Percentiles rank a stretch among this genome's conserved stretches.
phyloP scores from a whole-genome alignment of 768 basidiomycete genomes.

The Tylopilus intermedius region DNA sequence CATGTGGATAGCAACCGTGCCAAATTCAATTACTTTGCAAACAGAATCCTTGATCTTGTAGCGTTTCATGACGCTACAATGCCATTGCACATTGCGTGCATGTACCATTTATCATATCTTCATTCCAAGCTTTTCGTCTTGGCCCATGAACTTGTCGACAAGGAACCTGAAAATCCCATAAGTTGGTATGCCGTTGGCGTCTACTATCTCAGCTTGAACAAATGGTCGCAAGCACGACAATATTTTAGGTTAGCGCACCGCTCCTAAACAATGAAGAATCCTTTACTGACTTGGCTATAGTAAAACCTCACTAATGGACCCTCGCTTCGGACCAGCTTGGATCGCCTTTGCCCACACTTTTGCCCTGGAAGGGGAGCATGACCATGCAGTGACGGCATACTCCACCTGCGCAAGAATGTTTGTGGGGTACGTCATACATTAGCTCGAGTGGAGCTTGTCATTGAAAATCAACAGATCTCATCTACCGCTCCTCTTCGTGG shows the following conservation, averaged over 20 bases:
- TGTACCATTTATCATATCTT: constrained; percentile 90
- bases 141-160: constrained; percentile 93
- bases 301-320: constrained; percentile 96
- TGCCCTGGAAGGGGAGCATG: constrained; percentile 95
- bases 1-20: neutral
- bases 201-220: constrained; percentile 85
- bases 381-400: constrained; percentile 97
- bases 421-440: constrained; percentile 63
- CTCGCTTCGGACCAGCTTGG: constrained; percentile 95
- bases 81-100: constrained; percentile 94
- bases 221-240: constrained; percentile 88
- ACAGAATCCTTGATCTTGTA: constrained; percentile 80
- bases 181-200: constrained; percentile 99
- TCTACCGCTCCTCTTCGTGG: constrained; percentile 90
- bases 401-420: constrained; percentile 95
- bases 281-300: constrained; percentile 36
- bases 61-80: constrained; percentile 85
- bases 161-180: constrained; percentile 85
- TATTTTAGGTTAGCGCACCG: constrained; percentile 77
- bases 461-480: constrained; percentile 65
- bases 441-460: neutral
- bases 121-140: constrained; percentile 93
- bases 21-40: neutral
- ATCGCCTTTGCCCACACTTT: constrained; percentile 97
- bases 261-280: neutral